A percentile compares a stretch with the other conserved stretches of the same genome.
Conservation (phyloP, 1,284 basidiomycete species). For the Porodaedalea pini region DNA sequence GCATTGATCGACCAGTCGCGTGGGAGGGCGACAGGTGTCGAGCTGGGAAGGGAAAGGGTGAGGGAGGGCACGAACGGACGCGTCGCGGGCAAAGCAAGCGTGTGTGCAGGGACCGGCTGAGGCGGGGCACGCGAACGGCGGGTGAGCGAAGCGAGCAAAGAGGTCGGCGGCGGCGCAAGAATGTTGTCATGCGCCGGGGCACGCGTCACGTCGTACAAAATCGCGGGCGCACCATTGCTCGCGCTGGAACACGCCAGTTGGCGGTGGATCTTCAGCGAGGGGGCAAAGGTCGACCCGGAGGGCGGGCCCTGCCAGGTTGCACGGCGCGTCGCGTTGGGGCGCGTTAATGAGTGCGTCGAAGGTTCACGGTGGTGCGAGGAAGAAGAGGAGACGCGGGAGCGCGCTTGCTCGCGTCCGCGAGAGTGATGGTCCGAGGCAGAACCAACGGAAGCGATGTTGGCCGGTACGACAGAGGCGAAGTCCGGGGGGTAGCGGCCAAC, state of each 20-base stretch:
- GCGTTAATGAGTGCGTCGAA: neutral
- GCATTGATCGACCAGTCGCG: constrained; percentile 29
- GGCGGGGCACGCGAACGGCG: constrained; percentile 11
- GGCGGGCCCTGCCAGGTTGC: constrained; percentile 14
- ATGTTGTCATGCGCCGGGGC: constrained; percentile 57
- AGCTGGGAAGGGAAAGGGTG: constrained; percentile 51
- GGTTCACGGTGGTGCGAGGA: constrained; percentile 3
- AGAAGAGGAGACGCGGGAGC: constrained; percentile 10
- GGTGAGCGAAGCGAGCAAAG: constrained; percentile 20
- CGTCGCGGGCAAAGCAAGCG: constrained; percentile 60
- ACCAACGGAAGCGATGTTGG: constrained; percentile 11
- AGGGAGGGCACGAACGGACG: constrained; percentile 54
- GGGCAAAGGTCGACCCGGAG: constrained; percentile 1
- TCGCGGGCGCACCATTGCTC: constrained; percentile 5
- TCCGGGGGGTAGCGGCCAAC: constrained; percentile 12
- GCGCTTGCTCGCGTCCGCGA: constrained; percentile 2
- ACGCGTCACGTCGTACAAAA: constrained; percentile 50
- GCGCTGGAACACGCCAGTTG: constrained; percentile 9
- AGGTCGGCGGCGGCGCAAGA: constrained; percentile 50
- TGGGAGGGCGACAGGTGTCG: constrained; percentile 46
- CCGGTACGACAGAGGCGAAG: constrained; percentile 16
- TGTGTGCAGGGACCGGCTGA: constrained; percentile 49
- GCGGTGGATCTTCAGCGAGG: constrained; percentile 17
- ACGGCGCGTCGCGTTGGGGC: constrained; percentile 12
- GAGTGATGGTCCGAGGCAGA: neutral